Evolutionary conservation across 2,329 filamentous ascomycete species (phyloP).

Genomic region (Neopestalotiopsis sp.): DNA sequence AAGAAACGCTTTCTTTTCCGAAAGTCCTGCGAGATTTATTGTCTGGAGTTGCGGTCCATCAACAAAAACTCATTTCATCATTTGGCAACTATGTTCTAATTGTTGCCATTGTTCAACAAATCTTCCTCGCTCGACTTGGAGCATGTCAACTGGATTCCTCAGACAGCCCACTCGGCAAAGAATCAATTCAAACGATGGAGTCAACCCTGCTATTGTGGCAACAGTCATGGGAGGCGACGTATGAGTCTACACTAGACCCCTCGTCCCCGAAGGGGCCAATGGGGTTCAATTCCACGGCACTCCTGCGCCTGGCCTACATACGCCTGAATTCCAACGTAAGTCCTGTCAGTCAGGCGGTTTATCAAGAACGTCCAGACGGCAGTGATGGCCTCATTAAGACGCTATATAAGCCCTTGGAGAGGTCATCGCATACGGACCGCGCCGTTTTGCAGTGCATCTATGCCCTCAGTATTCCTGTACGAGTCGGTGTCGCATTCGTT

Average conservation of each 20-base stretch:
- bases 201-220: conserved; percentile 56
- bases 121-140: conserved; percentile 48
- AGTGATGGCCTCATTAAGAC: conserved; percentile 34
- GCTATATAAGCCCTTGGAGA: conserved; percentile 42
- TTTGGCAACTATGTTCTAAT: conserved; percentile 61
- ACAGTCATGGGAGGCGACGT: conserved; percentile 55
- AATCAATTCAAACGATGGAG: conserved; percentile 50
- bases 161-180: conserved; percentile 25
- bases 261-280: conserved; percentile 57
- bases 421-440: conserved; percentile 51
- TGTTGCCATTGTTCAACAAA: conserved; percentile 59
- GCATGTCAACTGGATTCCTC: not conserved
- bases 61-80: conserved; percentile 44
- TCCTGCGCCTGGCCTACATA: conserved; percentile 29
- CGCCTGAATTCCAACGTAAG: conserved; percentile 44
- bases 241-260: conserved; percentile 59
- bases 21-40: conserved; percentile 38
- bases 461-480: conserved; percentile 58
- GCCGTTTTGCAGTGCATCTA: conserved; percentile 59
- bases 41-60: conserved; percentile 26
- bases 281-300: conserved; percentile 50
- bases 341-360: conserved; percentile 49
- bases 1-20: conserved; percentile 32
- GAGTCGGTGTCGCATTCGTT: conserved; percentile 58
- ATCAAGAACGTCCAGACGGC: not conserved